Evolutionary conservation across 768 basidiomycete species (phyloP), one percentile per base, ranked within the genome.

Genomic region (Mycena albidolilacea): DNA sequence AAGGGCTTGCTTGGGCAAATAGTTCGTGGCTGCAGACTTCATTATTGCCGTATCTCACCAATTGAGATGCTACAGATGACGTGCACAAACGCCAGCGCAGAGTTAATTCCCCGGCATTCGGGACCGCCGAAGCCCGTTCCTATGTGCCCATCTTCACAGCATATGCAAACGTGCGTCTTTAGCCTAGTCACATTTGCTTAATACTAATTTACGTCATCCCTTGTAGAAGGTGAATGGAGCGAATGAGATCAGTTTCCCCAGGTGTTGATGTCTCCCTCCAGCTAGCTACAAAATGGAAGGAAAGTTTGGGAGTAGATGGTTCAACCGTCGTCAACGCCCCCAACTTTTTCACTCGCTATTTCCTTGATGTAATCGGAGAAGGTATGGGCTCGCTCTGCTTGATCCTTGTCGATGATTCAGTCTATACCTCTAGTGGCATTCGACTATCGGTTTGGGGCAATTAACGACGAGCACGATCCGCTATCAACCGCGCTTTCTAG

Each of bases 91-190:
- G 90, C 57, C 89, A 90, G 66, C 80, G 88, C 69, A 89, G 84
- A 72, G 82, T 89, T 23, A 86, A 90, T 83, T 81, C 88, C 60
- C 89, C 89, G 5, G 89, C 87, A 3, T 90, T 91, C 70, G 88
- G 89, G 64, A 83, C 79, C 10, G 85, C 85, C 0, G 88, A 90
- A 73, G 84, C 85, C 39, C 89, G 85, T 66, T 83, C 89, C 0
- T 89, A 88, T 70, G 81, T 90, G 8, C 80, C 84, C 35, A 80
- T 90, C 60, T 90, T 90, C 79, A 82, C 80, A 50, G 82, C 81
- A 69, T 85, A 84, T 46, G 79, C 86, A 41, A 85, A 88, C 79
- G 87, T 86, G 59, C 66, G 79, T 74, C 75, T 59, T 9, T 30
- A 39, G 19, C 75, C 30, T 81, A 59, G 19, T 37, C 30, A 59